Percentiles rank a stretch among this genome's conserved stretches.
These are phyloP conservation scores for Phytophthora foliorum DNA, from an alignment of 352 stramenopile species.

Conservation along the genomic window DNA sequence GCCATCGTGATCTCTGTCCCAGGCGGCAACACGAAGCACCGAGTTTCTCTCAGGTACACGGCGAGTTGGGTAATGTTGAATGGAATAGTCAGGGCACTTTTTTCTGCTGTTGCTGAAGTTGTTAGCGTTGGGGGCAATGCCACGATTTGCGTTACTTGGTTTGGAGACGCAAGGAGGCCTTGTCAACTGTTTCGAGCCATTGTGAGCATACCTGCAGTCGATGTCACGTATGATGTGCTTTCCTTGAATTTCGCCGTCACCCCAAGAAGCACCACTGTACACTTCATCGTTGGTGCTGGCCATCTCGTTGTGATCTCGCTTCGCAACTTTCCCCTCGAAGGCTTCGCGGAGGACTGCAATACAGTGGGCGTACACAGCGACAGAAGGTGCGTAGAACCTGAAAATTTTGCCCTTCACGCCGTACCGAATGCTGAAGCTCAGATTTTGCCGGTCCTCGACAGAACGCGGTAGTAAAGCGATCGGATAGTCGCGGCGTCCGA, in stretches of 20 bases:
- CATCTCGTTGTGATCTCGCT: neutral
- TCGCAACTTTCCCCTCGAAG: conserved; percentile 1
- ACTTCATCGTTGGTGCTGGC: neutral
- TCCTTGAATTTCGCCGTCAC: no score
- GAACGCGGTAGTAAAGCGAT: conserved; percentile 11
- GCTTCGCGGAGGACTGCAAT: conserved; percentile 12
- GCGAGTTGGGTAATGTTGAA: neutral
- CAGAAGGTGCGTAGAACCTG: conserved; percentile 9
- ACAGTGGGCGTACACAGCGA: conserved; percentile 10
- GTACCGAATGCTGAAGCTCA: conserved; percentile 22
- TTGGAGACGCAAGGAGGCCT: no score
- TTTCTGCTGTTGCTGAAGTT: no score
- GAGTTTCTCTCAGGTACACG: neutral
- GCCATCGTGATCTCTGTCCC: neutral
- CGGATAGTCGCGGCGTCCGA: conserved; percentile 6
- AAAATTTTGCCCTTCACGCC: conserved; percentile 17
- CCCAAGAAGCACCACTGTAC: no score
- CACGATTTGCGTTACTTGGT: no score
- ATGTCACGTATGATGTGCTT: no score
- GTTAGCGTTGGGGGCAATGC: no score
- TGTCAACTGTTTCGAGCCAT: no score
- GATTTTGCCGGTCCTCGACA: conserved; percentile 10
- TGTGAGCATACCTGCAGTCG: no score
- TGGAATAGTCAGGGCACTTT: neutral
- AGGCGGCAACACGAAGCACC: neutral